These are phyloP conservation scores for Acanthamoeba healyi DNA, from an alignment of 208 protist genomes.

Conservation along the genomic window DNA sequence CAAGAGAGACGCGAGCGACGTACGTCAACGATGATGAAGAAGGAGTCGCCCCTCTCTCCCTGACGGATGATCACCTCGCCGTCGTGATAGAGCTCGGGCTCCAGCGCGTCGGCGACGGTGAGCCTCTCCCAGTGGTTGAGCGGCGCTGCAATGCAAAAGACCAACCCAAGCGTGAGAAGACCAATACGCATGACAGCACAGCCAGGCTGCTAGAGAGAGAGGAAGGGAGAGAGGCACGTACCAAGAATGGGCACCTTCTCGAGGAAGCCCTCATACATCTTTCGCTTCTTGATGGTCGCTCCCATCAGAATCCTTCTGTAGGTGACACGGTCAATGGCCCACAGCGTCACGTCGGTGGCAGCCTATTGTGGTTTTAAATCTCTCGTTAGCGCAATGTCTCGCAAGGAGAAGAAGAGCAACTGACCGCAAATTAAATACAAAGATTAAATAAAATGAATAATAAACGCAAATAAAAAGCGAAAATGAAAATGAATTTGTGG, in stretches of 20 bases:
- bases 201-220: not conserved
- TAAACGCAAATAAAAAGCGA: not conserved
- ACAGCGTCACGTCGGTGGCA: slow-evolving; percentile 77
- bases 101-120: slow-evolving; percentile 86
- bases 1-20: not conserved
- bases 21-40: slow-evolving; percentile 88
- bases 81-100: slow-evolving; percentile 74
- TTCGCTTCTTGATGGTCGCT: slow-evolving; percentile 83
- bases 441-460: not conserved
- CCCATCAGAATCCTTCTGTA: slow-evolving; percentile 88
- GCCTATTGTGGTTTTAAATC: slow-evolving; percentile 35
- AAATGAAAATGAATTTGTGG: not conserved
- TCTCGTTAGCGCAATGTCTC: not conserved
- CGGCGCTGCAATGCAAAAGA: slow-evolving; percentile 42
- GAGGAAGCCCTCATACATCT: slow-evolving; percentile 88
- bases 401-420: not conserved
- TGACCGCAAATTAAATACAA: not conserved
- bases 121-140: slow-evolving; percentile 60
- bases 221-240: not conserved
- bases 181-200: too few relatives aligned
- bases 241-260: slow-evolving; percentile 85
- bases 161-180: not conserved
- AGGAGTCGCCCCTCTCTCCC: slow-evolving; percentile 88
- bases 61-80: slow-evolving; percentile 87
- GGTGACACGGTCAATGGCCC: slow-evolving; percentile 88